Evolutionary conservation across 176 grass and related monocot species (phyloP), one percentile per base, ranked within the genome.

Genomic region (Phragmites australis): DNA sequence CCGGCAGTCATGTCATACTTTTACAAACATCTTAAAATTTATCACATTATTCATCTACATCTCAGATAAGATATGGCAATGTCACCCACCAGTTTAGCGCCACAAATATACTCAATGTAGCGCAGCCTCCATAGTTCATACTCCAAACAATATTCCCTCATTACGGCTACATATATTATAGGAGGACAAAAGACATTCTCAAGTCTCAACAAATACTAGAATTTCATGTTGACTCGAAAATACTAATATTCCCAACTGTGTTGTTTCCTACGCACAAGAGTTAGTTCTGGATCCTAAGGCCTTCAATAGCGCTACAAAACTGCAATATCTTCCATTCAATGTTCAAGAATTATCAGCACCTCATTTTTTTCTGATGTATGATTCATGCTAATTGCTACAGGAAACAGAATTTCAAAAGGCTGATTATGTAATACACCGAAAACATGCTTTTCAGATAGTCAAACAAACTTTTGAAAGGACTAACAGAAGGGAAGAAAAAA

Each of bases 371-470:
- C 42, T 64, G 12, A 22, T 37, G 34, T 49, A 78, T n/a, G 18
- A 21, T 48, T 31, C 6, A 37, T 48, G 39, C 2, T 47, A n/a
- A 55, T 27, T 2, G 18, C 27, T 45, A 58, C 26, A 68, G 1
- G 8, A 44, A 84, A 25, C 46, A 61, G 12, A 23, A 73, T 73
- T 53, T 39, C 6, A 37, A 9, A 72, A 75, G 52, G 47, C 8
- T 23, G 11, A 72, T 23, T 41, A 47, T 21, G 44, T 45, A 37
- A 74, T 55, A 25, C 26, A 45, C 25, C 6, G 0, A 15, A 74
- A 39, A 48, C 50, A 84, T 58, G 50, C 18, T 75, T 84, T 69
- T 25, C 7, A 46, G 6, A 70, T 49, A 62, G 15, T 51, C 27
- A 69, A 62, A 44, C 32, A 62, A 44, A 50, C 0, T 17, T 42